These are phyloP conservation scores for Coemansia sp. DNA, from an alignment of 192 early-diverging fungal species.

Conservation along the genomic window DNA sequence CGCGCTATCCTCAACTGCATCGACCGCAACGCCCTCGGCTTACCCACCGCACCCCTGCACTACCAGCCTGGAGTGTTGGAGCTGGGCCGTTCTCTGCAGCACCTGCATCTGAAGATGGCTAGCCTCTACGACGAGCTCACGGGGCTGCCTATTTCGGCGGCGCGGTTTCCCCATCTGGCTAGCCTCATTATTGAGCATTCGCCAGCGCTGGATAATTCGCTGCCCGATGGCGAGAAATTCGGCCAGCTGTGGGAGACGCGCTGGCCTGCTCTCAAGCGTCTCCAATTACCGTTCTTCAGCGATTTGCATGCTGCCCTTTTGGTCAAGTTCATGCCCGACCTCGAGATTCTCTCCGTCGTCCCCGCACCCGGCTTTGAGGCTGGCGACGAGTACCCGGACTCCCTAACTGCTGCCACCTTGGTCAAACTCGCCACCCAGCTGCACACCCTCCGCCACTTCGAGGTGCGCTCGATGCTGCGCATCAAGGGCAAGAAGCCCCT, in stretches of 20 bases:
- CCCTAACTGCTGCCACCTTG: slow-evolving; percentile 22
- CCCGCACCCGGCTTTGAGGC: slow-evolving; percentile 46
- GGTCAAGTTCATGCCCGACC: slow-evolving; percentile 50
- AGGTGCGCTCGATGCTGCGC: slow-evolving; percentile 46
- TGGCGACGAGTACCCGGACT: slow-evolving; percentile 50
- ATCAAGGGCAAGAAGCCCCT: slow-evolving; percentile 37
- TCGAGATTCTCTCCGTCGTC: slow-evolving; percentile 47
- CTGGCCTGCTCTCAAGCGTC: slow-evolving; percentile 40
- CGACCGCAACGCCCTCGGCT: slow-evolving; percentile 49
- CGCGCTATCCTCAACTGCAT: slow-evolving; percentile 54
- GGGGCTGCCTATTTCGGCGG: slow-evolving; percentile 40
- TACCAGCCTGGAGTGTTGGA: slow-evolving; percentile 46
- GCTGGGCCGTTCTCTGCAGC: slow-evolving; percentile 37
- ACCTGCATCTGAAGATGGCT: slow-evolving; percentile 50
- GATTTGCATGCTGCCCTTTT: slow-evolving; percentile 44
- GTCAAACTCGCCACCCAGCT: slow-evolving; percentile 43
- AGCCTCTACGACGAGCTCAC: slow-evolving; percentile 51
- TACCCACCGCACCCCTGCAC: slow-evolving; percentile 36
- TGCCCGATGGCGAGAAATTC: slow-evolving; percentile 49
- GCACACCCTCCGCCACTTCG: slow-evolving; percentile 39
- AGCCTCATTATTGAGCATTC: slow-evolving; percentile 54
- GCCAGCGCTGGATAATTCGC: slow-evolving; percentile 50
- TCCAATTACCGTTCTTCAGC: slow-evolving; percentile 53
- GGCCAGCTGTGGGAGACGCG: slow-evolving; percentile 52
- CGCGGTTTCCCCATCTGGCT: slow-evolving; percentile 37